A percentile compares a stretch with the other conserved stretches of the same genome.
Evolutionary conservation across 306 rosid species (phyloP).

Genomic region (Clitoria ternatea): DNA sequence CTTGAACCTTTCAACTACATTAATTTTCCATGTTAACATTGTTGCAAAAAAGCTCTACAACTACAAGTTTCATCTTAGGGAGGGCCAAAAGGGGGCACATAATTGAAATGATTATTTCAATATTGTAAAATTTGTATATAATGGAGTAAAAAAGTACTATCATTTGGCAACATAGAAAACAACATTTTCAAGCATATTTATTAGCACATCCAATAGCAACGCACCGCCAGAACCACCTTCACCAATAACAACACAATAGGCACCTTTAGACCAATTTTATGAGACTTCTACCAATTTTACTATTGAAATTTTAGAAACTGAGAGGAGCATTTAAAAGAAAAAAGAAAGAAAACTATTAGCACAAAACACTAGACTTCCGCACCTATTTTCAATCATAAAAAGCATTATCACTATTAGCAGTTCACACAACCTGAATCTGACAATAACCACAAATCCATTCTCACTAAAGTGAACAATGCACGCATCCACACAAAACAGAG

Average conservation of each 20-base stretch:
- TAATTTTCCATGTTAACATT: not conserved
- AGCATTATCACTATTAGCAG: not conserved
- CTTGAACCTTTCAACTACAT: not conserved
- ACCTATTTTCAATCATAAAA: conserved; percentile 44
- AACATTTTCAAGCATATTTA: conserved; percentile 96
- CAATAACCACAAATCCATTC: not conserved
- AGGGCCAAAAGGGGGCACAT: not conserved
- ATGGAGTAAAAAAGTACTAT: conserved; percentile 18
- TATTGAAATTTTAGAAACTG: not conserved
- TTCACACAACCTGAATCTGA: conserved; percentile 12
- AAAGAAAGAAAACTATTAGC: not conserved
- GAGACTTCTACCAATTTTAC: not conserved
- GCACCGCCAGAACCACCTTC: conserved; percentile 99
- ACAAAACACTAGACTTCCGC: conserved; percentile 27
- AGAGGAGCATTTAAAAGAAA: not conserved
- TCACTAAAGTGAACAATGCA: conserved; percentile 15
- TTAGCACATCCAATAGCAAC: conserved; percentile 95
- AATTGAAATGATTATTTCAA: not conserved
- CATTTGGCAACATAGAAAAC: conserved; percentile 99
- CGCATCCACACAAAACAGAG: not conserved
- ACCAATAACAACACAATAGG: conserved; percentile 86
- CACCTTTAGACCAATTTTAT: conserved; percentile 87
- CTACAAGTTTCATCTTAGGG: conserved; percentile 20
- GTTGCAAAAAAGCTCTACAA: conserved; percentile 17
- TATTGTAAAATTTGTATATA: conserved; percentile 10